phyloP scores from a whole-genome alignment of 768 basidiomycete species.

The Calocybe gangraenosa region DNA sequence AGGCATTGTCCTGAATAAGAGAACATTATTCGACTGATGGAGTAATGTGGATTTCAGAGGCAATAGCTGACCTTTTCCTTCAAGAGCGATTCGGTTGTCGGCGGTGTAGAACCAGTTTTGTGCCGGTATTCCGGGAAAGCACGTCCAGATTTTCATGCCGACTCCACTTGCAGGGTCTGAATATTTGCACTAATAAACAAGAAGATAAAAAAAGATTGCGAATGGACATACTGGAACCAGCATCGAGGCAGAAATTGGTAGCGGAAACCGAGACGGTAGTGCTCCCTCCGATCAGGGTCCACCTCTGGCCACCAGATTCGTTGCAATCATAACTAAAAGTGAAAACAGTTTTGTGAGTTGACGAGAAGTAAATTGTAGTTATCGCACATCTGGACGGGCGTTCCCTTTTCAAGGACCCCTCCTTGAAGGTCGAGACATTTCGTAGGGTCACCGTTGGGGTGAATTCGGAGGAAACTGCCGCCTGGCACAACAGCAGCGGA shows the following conservation, averaged over 20 bases:
- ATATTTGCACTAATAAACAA: background rate
- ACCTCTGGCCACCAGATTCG: constrained; percentile 20
- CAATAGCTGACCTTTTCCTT: constrained; percentile 7
- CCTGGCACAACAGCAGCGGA: background rate
- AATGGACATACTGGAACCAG: constrained; percentile 22
- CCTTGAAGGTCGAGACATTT: constrained; percentile 29
- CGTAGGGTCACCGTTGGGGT: constrained; percentile 18
- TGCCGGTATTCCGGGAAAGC: constrained; percentile 26
- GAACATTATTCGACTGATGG: too few relatives aligned
- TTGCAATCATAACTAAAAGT: background rate
- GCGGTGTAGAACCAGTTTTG: constrained; percentile 29
- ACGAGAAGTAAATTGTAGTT: background rate
- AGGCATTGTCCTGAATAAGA: background rate
- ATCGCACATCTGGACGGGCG: constrained; percentile 29
- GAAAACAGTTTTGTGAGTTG: too few relatives aligned
- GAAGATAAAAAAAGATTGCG: background rate
- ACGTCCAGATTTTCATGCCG: constrained; percentile 32
- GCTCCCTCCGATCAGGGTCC: constrained; percentile 22
- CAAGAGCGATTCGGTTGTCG: constrained; percentile 21
- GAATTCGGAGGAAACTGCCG: constrained; percentile 8
- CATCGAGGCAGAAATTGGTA: constrained; percentile 30
- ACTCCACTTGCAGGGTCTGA: constrained; percentile 25
- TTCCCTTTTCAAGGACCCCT: constrained; percentile 22
- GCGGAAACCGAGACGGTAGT: constrained; percentile 25
- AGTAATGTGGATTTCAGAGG: too few relatives aligned